Conservation (phyloP, 129 eudicot genomes). For the Helianthus tuberosus region DNA sequence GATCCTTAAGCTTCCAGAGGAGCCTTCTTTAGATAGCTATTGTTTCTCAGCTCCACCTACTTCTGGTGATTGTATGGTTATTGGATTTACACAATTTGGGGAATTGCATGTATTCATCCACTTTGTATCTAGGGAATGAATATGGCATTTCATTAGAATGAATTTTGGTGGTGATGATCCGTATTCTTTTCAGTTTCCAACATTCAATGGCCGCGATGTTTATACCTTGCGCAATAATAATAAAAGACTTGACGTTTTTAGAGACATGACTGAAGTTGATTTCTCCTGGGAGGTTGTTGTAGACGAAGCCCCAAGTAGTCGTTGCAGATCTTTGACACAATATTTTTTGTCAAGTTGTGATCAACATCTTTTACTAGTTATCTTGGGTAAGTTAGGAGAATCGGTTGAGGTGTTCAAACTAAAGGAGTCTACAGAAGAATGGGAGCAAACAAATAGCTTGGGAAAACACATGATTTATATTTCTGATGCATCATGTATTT, state of each 20-base stretch:
- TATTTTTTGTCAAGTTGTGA: not conserved
- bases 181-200: not conserved
- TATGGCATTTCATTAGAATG: no score
- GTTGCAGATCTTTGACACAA: not conserved
- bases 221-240: not conserved
- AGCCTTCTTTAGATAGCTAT: not conserved
- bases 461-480: no score
- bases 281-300: not conserved
- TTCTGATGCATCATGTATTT: no score
- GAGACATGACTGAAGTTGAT: not conserved
- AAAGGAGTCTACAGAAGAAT: not conserved
- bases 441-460: no score
- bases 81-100: not conserved
- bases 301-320: not conserved
- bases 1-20: not conserved
- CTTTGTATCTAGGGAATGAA: no score
- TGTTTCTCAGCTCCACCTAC: conserved; percentile 1
- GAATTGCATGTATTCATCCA: no score
- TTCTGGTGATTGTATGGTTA: not conserved
- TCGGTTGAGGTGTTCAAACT: not conserved
- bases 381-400: not conserved
- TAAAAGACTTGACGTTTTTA: not conserved
- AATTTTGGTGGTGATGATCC: not conserved
- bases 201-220: not conserved
- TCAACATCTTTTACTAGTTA: not conserved